These are phyloP conservation scores for Cladosporium austrohemisphaericum DNA, from an alignment of 2,329 filamentous ascomycete genomes.

Conservation along the genomic window DNA sequence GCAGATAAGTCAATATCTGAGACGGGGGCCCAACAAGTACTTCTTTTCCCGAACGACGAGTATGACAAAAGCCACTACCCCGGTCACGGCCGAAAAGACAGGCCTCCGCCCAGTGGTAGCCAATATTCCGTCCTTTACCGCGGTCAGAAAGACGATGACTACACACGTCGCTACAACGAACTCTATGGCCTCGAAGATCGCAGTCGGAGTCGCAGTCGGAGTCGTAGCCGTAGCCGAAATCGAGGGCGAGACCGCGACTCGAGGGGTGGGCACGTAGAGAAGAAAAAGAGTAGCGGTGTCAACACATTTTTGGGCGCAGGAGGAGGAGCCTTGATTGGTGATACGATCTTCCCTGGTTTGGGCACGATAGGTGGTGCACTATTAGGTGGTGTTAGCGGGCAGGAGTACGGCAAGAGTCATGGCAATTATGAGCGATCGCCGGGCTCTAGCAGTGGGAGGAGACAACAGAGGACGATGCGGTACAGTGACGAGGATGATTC, in stretches of 20 bases:
- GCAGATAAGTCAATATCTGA: too few species aligned
- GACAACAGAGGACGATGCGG: not conserved
- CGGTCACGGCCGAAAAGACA: too few species aligned
- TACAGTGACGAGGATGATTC: slow-evolving; percentile 14
- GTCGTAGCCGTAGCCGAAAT: slow-evolving; percentile 17
- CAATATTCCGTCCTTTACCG: slow-evolving; percentile 6
- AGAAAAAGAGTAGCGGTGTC: slow-evolving; percentile 25
- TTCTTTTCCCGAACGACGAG: too few species aligned
- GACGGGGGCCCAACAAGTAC: too few species aligned
- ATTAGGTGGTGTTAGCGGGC: slow-evolving; percentile 41
- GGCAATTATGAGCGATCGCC: slow-evolving; percentile 8
- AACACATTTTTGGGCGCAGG: slow-evolving; percentile 45
- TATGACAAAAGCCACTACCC: too few species aligned
- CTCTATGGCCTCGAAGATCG: slow-evolving; percentile 1
- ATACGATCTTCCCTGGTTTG: slow-evolving; percentile 43
- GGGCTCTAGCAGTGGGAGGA: not conserved
- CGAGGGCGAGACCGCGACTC: slow-evolving; percentile 17
- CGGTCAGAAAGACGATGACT: slow-evolving; percentile 7
- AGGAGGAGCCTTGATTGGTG: slow-evolving; percentile 42
- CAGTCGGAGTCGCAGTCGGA: slow-evolving; percentile 12
- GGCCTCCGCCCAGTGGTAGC: not conserved
- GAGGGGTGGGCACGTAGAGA: slow-evolving; percentile 12
- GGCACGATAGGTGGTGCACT: slow-evolving; percentile 39
- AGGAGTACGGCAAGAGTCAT: slow-evolving; percentile 37
- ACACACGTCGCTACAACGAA: slow-evolving; percentile 16